Evolutionary conservation across 2,329 filamentous ascomycete genomes (phyloP).

Genomic region (Stylonectria norvegica): DNA sequence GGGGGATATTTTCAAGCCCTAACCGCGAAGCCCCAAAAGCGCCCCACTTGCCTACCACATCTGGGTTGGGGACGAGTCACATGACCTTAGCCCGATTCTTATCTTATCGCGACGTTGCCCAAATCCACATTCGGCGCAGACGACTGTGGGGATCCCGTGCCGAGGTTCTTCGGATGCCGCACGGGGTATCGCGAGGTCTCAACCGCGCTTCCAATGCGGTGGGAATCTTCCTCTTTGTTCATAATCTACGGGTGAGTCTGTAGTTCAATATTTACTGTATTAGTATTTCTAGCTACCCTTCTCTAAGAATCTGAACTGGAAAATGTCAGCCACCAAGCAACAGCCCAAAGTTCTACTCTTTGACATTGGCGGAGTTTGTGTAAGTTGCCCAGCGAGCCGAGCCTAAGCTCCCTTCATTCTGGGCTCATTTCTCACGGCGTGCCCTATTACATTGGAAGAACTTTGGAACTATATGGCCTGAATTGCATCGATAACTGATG

Average conservation of each 20-base stretch:
- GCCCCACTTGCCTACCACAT: slow-evolving; percentile 14
- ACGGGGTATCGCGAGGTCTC: no score
- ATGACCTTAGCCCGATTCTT: slow-evolving; percentile 16
- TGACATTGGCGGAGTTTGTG: slow-evolving; percentile 95
- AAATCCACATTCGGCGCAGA: slow-evolving; percentile 9
- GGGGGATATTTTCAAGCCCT: slow-evolving; percentile 43
- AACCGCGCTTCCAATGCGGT: no score
- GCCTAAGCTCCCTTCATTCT: neutral
- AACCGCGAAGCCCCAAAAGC: slow-evolving; percentile 25
- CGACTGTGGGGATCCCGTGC: slow-evolving; percentile 21
- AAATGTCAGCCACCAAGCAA: slow-evolving; percentile 44
- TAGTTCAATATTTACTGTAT: no score
- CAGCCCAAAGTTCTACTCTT: slow-evolving; percentile 83
- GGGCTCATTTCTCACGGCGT: slow-evolving; percentile 8
- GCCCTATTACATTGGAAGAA: no score
- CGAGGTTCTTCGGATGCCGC: slow-evolving; percentile 22
- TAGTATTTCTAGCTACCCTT: no score
- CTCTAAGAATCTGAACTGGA: no score
- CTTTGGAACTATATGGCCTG: no score
- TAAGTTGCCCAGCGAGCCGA: slow-evolving; percentile 49
- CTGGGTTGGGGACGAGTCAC: slow-evolving; percentile 42
- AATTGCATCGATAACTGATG: no score
- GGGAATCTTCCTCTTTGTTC: no score
- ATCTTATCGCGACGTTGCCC: slow-evolving; percentile 2
- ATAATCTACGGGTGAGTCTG: no score